phyloP scores from a whole-genome alignment of 257 asterid genomes.

The Lithospermum erythrorhizon region DNA sequence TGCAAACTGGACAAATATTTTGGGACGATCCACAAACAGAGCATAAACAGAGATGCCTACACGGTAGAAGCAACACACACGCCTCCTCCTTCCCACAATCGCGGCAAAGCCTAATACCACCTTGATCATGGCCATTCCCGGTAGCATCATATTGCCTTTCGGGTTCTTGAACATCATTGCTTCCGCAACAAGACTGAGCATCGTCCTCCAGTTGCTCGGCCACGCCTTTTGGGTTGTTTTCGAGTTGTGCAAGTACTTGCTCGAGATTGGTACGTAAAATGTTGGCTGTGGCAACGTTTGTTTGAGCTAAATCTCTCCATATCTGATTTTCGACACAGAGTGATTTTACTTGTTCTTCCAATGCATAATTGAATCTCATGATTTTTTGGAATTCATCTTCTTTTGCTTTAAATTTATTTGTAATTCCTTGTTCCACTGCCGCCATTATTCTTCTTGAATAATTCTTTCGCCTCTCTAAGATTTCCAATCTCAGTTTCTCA shows the following conservation, averaged over 20 bases:
- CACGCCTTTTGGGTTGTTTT: background rate
- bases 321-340: conserved; percentile 19
- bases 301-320: conserved; percentile 26
- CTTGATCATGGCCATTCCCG: background rate
- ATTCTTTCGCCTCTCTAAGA: conserved; percentile 16
- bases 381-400: conserved; percentile 21
- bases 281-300: conserved; percentile 21
- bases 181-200: conserved; percentile 23
- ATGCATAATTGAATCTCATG: conserved; percentile 16
- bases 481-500: conserved; percentile 16
- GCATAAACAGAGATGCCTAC: background rate
- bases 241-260: conserved; percentile 12
- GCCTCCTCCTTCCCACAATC: conserved; percentile 31
- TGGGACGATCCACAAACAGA: background rate
- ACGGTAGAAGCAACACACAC: conserved; percentile 20
- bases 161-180: conserved; percentile 10
- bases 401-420: conserved; percentile 17
- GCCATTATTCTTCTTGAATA: conserved; percentile 13
- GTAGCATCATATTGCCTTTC: background rate
- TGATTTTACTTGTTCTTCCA: conserved; percentile 18
- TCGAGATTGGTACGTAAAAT: conserved; percentile 17
- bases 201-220: conserved; percentile 10
- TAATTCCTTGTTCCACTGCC: conserved; percentile 13
- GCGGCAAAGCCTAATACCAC: background rate
- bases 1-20: background rate